These are phyloP conservation scores for Iris macrosiphon DNA, from an alignment of 106 monocot genomes.

Conservation along the genomic window DNA sequence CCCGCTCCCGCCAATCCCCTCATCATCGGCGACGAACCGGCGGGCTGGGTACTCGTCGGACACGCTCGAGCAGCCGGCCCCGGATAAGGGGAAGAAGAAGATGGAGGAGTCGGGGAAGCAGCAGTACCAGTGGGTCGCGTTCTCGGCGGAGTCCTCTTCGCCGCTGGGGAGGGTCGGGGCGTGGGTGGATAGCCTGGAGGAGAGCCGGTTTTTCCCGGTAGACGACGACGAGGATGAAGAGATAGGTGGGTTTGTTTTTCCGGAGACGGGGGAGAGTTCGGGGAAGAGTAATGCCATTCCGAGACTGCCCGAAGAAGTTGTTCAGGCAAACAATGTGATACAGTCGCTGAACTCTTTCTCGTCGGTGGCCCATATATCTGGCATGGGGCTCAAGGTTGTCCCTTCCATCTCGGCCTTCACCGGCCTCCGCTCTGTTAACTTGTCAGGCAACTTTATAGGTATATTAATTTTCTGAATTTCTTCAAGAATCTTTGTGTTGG, in stretches of 20 bases:
- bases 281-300: slow-evolving; percentile 20
- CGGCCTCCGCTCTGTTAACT: slow-evolving; percentile 70
- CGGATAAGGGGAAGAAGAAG: slow-evolving; percentile 20
- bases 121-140: slow-evolving; percentile 66
- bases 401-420: slow-evolving; percentile 74
- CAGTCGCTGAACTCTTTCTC: slow-evolving; percentile 68
- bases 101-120: slow-evolving; percentile 20
- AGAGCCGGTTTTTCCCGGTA: slow-evolving; percentile 7
- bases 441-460: slow-evolving; percentile 88
- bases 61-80: slow-evolving; percentile 46
- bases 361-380: slow-evolving; percentile 56
- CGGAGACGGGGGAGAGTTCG: slow-evolving; percentile 42
- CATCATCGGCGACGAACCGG: not conserved
- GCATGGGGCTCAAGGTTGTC: slow-evolving; percentile 70
- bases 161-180: slow-evolving; percentile 66
- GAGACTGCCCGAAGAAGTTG: slow-evolving; percentile 35
- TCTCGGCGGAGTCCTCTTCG: slow-evolving; percentile 51
- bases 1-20: slow-evolving; percentile 12
- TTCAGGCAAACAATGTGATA: slow-evolving; percentile 62
- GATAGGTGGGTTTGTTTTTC: not conserved
- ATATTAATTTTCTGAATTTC: too few species aligned
- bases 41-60: slow-evolving; percentile 77
- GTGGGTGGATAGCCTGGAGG: slow-evolving; percentile 82
- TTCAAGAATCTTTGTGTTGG: slow-evolving; percentile 12
- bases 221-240: slow-evolving; percentile 5